Conservation (phyloP, 2,329 filamentous ascomycete genomes). For the Tolypocladium capitatum region DNA sequence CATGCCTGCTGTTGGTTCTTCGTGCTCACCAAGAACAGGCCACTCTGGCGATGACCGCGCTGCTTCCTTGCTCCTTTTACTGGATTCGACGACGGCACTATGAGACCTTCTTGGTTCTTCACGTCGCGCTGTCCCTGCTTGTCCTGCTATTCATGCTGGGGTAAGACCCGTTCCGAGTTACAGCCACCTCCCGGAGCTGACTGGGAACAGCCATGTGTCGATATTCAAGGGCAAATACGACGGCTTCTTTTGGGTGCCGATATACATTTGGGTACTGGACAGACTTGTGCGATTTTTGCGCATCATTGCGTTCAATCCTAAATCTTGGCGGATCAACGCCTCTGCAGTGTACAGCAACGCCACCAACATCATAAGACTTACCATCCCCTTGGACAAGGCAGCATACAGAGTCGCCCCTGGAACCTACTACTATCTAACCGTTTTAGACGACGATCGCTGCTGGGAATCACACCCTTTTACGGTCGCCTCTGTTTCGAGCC, state of each 20-base stretch:
- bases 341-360: conserved; percentile 20
- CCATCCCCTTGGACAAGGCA: conserved; percentile 20
- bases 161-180: conserved; percentile 17
- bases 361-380: conserved; percentile 28
- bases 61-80: conserved; percentile 34
- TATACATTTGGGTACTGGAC: conserved; percentile 36
- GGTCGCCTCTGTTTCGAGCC: conserved; percentile 19
- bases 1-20: not conserved
- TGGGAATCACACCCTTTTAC: conserved; percentile 41
- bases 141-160: conserved; percentile 37
- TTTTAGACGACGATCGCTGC: conserved; percentile 23
- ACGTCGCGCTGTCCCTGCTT: conserved; percentile 38
- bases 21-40: conserved; percentile 16
- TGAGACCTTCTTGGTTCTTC: conserved; percentile 33
- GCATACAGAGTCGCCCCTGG: conserved; percentile 23
- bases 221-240: conserved; percentile 38
- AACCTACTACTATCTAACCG: conserved; percentile 31
- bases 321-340: conserved; percentile 22
- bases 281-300: conserved; percentile 30
- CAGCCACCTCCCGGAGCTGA: not conserved
- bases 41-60: conserved; percentile 29
- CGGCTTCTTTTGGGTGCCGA: conserved; percentile 33
- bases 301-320: conserved; percentile 25
- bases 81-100: conserved; percentile 39
- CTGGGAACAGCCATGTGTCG: conserved; percentile 28